Base-by-base conservation (phyloP, 306 rosid genomes). In the Acmispon strigosus region DNA sequence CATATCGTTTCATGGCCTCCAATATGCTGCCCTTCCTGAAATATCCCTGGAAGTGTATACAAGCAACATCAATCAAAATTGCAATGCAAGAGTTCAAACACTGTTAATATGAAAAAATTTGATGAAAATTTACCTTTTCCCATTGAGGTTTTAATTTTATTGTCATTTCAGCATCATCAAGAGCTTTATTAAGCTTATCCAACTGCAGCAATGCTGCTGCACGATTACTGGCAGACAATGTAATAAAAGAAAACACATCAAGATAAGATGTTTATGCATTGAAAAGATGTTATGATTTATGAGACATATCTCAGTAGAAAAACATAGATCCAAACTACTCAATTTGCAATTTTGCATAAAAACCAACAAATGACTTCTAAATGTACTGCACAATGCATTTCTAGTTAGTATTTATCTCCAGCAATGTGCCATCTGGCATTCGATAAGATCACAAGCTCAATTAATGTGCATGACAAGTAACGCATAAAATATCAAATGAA, bases 191-290 rank as follows among this genome's bases (percentile, higher is more conserved):
- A 54, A 95, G 96, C 88, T 91, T 95, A 56, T 85, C 99, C 82
- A 95, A 84, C 17, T 91, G 97, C 37, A 95, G 88, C 84, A 95
- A 87, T 14, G 99, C 99, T 51, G 97, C 99, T 74, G 97, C 99
- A 45, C 99, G 97, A 39, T 95, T 95, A 80, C 99, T 95, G 90
- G 47, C 53, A 75, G 56, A 80, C 68, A 80, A 49, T 44, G 69
- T 15, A 67, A 16, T 34, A 39, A 66, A 19, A 80, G 69, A 78
- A 72, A 64, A 49, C 65, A 54, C 74, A 29, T 77, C 66, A 77
- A 63, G 32, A 15, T 1, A 73, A 48, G 72, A 57, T 58, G 5
- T 19, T 55, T 47, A 55, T 51, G 50, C 54, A 76, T 51, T 16
- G 49, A 42, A 16, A 32, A 18, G 20, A 39, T n/a, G 62, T 10